These are phyloP conservation scores for Haplographium delicatum DNA, from an alignment of 495 filamentous ascomycete species.

Conservation along the genomic window DNA sequence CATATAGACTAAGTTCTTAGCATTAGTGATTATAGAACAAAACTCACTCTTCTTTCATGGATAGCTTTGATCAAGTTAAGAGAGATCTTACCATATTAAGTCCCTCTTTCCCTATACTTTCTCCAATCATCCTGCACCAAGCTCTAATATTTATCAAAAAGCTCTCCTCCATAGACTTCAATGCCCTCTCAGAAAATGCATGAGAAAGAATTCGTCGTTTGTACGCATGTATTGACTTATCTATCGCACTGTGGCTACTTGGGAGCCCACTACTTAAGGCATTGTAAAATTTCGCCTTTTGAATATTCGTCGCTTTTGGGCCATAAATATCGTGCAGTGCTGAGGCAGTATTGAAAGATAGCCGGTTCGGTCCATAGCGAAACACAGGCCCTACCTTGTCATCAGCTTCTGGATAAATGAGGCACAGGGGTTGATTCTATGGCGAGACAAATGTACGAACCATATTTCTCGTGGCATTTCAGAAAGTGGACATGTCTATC, in stretches of 20 bases:
- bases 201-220: not conserved
- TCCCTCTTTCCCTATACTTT: not conserved
- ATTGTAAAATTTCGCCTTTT: conserved; percentile 28
- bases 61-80: not conserved
- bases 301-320: conserved; percentile 27
- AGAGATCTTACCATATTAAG: not conserved
- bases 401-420: too few species aligned
- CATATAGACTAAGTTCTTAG: too few species aligned
- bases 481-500: conserved; percentile 4
- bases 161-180: not conserved
- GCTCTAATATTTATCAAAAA: not conserved
- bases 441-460: too few species aligned
- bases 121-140: not conserved
- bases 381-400: conserved; percentile 27
- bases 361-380: conserved; percentile 25
- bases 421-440: too few species aligned
- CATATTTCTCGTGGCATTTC: conserved; percentile 11
- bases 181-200: not conserved
- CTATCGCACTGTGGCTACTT: conserved; percentile 19
- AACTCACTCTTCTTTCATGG: too few species aligned
- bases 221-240: not conserved
- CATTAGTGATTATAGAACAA: too few species aligned
- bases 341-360: conserved; percentile 25
- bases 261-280: conserved; percentile 22
- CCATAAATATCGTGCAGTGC: conserved; percentile 26